Conservation (phyloP, 1,284 basidiomycete genomes). For the Xanthoconium separans region DNA sequence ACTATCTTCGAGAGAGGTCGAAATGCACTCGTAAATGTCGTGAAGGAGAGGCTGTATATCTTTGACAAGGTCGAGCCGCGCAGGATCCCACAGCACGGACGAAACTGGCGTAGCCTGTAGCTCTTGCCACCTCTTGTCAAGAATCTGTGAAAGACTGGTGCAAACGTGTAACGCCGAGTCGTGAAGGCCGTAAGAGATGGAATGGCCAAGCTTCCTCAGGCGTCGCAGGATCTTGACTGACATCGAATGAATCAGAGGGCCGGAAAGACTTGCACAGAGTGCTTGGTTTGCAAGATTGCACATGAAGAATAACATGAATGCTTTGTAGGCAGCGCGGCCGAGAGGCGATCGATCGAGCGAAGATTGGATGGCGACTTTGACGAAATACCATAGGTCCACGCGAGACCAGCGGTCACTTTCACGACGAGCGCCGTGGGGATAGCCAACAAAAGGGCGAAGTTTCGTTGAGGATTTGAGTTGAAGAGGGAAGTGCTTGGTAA, state of each 20-base stretch:
- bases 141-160: neutral
- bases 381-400: neutral
- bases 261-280: neutral
- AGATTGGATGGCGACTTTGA: neutral
- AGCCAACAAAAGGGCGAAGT: no score
- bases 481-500: neutral
- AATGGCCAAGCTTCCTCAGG: neutral
- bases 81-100: neutral
- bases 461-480: no score
- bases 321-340: neutral
- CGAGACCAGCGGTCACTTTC: neutral
- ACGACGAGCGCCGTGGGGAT: no score
- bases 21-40: neutral
- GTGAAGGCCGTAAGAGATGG: neutral
- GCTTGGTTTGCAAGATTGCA: neutral
- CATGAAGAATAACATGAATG: neutral
- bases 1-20: neutral
- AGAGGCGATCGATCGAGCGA: neutral
- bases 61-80: neutral
- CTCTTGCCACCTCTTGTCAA: neutral
- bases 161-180: neutral
- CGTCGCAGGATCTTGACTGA: conserved; percentile 1
- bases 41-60: neutral
- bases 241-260: neutral
- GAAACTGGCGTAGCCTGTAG: neutral